Base-by-base conservation (phyloP, 2,329 filamentous ascomycete species). In the Exophiala viscosa region DNA sequence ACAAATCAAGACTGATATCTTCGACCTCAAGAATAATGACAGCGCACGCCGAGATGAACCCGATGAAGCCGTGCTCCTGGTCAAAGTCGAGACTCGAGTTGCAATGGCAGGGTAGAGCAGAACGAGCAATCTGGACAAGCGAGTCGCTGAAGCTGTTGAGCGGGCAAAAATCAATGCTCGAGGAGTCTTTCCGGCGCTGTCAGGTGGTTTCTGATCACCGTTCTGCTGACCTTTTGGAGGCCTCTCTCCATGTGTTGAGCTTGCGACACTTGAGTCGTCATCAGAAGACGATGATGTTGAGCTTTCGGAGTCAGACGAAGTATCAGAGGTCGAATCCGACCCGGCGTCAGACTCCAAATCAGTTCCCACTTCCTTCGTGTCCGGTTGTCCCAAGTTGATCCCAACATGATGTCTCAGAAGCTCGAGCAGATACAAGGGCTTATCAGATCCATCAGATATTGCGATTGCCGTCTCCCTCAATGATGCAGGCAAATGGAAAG, bases 151-250 rank as follows among this genome's bases (percentile, higher is more conserved):
- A 50, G 85, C 80, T 1, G 90, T 95, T 42, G 90, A 84, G 73
- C 97, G 97, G 76, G 87, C 90, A 75, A 99, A 99, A 57, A 99
- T 85, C 65, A 99, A 95, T 64, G 85, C 79, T 1, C 87, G 86
- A 96, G 68, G 92, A 88, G 70, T 96, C 90, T 63, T 90, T 87
- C 71, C 96, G 89, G 1, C 89, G 92, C 61, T 95, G 84, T 15
- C 90, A 89, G 14, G 15, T 7, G 5, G 14, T n/a, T 54, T 45
- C 41, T 8, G 8, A 20, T 18, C 10, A 23, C 7, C 3, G 9
- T 23, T n/a, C 14, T 31, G n/a, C 3, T 28, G 3, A 9, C 3
- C n/a, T 42, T n/a, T 31, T 9, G 7, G 13, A 28, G 18, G 8
- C 4, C 14, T 20, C 7, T 42, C 20, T 8, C 17, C 10, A 9